Percentiles rank a stretch among this genome's conserved stretches.
These are phyloP conservation scores for Narthecium ossifragum DNA, from an alignment of 106 monocot genomes.

Conservation along the genomic window DNA sequence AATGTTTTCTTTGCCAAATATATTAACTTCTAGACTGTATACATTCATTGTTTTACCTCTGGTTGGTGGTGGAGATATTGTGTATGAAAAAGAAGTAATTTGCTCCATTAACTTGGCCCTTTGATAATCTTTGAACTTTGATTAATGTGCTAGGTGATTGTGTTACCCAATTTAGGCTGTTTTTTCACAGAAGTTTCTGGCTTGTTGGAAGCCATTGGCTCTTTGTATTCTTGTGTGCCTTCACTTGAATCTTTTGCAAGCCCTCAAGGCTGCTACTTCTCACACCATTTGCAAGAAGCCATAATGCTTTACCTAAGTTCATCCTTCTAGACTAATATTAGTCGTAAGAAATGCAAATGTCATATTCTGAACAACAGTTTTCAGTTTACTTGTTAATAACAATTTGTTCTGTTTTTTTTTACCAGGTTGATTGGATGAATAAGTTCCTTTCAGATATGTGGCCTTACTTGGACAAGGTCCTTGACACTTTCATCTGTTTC, in stretches of 20 bases:
- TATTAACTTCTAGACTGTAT: too few relatives aligned
- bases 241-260: too few relatives aligned
- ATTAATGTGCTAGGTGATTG: too few relatives aligned
- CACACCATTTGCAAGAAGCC: neutral
- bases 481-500: conserved; percentile 10
- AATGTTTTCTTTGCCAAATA: too few relatives aligned
- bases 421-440: conserved; percentile 92
- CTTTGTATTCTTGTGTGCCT: too few relatives aligned
- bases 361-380: neutral
- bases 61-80: too few relatives aligned
- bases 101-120: neutral
- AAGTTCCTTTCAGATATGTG: conserved; percentile 62
- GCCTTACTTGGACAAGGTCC: conserved; percentile 84
- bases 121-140: too few relatives aligned
- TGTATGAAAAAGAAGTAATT: too few relatives aligned
- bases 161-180: too few relatives aligned
- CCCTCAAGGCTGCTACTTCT: neutral
- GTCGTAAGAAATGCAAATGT: neutral
- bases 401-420: conserved; percentile 10
- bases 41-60: too few relatives aligned
- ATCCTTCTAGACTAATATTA: neutral
- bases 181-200: too few relatives aligned
- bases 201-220: too few relatives aligned
- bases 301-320: neutral
- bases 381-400: neutral